A percentile compares a stretch with the other conserved stretches of the same genome.
These are phyloP conservation scores for Xylariaceae sp. DNA, from an alignment of 2,329 filamentous ascomycete species.

Conservation along the genomic window DNA sequence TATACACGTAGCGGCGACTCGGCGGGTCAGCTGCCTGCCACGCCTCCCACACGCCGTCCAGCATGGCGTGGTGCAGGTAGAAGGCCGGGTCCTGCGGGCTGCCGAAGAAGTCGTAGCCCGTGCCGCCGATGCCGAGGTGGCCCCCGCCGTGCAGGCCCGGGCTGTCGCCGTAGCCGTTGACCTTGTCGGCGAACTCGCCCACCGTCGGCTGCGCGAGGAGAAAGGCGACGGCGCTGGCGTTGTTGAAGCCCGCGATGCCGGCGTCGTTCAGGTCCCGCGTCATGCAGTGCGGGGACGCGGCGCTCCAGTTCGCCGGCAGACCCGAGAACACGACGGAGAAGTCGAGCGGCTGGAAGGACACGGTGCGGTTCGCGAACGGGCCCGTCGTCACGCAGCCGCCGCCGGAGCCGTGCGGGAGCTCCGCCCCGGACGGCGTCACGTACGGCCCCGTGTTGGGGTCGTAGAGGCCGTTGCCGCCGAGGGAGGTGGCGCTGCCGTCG, in stretches of 20 bases:
- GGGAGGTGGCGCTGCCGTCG: constrained; percentile 35
- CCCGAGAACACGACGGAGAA: constrained; percentile 13
- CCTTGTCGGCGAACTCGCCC: constrained; percentile 24
- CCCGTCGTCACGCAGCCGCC: constrained; percentile 41
- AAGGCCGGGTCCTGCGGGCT: constrained; percentile 15
- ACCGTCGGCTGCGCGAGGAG: constrained; percentile 17
- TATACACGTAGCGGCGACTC: no score
- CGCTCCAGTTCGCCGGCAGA: constrained; percentile 7
- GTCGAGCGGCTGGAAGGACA: constrained; percentile 22
- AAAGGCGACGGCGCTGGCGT: constrained; percentile 19
- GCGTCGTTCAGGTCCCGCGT: constrained; percentile 16
- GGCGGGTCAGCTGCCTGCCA: no score
- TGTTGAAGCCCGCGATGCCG: constrained; percentile 15
- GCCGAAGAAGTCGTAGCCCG: constrained; percentile 12
- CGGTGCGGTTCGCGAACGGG: constrained; percentile 28
- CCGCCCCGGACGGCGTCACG: constrained; percentile 6
- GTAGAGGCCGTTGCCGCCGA: constrained; percentile 32
- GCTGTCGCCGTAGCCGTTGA: constrained; percentile 15
- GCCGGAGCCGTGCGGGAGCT: constrained; percentile 34
- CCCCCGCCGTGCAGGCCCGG: constrained; percentile 23
- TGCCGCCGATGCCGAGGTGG: constrained; percentile 23
- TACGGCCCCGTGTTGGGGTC: constrained; percentile 6
- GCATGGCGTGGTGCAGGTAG: constrained; percentile 16
- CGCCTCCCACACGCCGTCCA: constrained; percentile 1
- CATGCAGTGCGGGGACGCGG: constrained; percentile 29